phyloP scores from a whole-genome alignment of 257 asterid species.

The Petunia secreta region DNA sequence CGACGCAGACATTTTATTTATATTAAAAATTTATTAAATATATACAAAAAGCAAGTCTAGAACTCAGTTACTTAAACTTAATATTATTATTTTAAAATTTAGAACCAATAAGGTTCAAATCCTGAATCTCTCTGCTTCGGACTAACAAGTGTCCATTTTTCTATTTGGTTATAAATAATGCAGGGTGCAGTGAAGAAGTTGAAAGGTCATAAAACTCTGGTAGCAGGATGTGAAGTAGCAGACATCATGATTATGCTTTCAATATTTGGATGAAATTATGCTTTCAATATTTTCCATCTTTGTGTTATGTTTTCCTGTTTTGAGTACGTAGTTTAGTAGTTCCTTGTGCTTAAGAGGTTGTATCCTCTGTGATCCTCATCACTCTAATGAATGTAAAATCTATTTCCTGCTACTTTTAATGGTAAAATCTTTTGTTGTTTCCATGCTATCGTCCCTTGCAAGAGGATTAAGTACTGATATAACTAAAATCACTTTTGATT shows the following conservation, averaged over 20 bases:
- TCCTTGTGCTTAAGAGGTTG: background rate
- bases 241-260: background rate
- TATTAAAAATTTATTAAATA: too few species aligned
- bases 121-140: too few species aligned
- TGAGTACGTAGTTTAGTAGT: background rate
- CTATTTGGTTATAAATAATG: constrained; percentile 6
- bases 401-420: background rate
- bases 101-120: too few species aligned
- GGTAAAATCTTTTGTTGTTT: background rate
- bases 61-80: too few species aligned
- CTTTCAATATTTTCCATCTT: background rate
- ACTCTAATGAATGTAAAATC: background rate
- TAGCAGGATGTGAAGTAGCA: background rate
- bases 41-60: too few species aligned
- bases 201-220: constrained; percentile 4
- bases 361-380: background rate
- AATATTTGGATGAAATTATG: background rate
- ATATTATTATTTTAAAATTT: too few species aligned
- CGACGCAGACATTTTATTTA: too few species aligned
- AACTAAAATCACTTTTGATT: too few species aligned
- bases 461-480: background rate
- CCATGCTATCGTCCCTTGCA: background rate
- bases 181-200: constrained; percentile 38
- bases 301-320: background rate
- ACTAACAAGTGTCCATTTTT: too few species aligned